Evolutionary conservation across 345 rosid genomes (phyloP).

Genomic region (Salix koriyanagi): DNA sequence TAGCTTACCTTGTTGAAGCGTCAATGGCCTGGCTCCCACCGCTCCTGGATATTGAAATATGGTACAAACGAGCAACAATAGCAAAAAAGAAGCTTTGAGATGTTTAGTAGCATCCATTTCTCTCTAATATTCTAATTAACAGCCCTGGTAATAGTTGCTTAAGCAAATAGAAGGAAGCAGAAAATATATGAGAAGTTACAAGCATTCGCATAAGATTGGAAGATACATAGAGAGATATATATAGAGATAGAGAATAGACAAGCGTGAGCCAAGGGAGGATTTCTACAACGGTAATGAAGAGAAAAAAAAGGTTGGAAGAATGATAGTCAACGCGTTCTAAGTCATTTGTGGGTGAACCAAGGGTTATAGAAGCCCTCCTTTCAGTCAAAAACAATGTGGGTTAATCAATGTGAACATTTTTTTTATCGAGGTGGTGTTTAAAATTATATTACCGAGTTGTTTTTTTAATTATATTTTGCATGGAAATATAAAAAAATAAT

Average conservation of each 20-base stretch:
- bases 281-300: background rate
- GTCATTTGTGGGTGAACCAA: background rate
- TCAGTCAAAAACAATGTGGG: background rate
- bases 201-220: background rate
- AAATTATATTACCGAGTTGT: too few species aligned
- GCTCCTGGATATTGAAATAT: background rate
- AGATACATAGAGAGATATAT: background rate
- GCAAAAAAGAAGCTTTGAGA: background rate
- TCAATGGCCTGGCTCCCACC: conserved; percentile 1
- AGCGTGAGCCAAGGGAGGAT: background rate
- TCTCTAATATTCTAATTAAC: background rate
- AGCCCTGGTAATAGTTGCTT: background rate
- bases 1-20: conserved; percentile 2
- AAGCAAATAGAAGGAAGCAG: background rate
- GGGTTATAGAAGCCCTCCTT: background rate
- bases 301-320: background rate
- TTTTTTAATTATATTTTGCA: too few species aligned
- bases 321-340: background rate
- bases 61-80: background rate
- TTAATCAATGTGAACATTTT: background rate
- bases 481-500: too few species aligned
- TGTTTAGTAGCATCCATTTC: conserved; percentile 2
- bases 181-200: background rate
- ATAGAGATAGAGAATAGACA: too few species aligned
- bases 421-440: too few species aligned